phyloP scores from a whole-genome alignment of 2,329 filamentous ascomycete species.

The Trichoderma harzianum region DNA sequence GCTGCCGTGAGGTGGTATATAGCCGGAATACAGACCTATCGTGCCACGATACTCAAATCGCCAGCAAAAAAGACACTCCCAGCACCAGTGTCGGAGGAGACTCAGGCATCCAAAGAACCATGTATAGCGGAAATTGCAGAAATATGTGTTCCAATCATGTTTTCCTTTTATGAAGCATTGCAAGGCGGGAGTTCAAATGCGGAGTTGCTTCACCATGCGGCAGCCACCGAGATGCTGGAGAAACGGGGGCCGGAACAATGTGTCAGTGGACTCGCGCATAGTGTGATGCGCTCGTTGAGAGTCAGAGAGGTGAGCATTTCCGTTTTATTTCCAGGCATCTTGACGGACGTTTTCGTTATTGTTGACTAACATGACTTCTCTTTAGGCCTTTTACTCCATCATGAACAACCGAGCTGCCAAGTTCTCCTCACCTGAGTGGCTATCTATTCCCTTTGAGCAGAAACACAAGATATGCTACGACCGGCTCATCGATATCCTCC shows the following conservation, averaged over 20 bases:
- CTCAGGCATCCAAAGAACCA: neutral
- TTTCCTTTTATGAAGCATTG: slow-evolving; percentile 4
- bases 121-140: neutral
- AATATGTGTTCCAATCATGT: slow-evolving; percentile 4
- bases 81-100: neutral
- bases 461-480: slow-evolving; percentile 6
- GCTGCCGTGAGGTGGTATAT: neutral
- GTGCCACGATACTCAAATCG: neutral
- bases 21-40: neutral
- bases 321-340: neutral
- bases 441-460: slow-evolving; percentile 7
- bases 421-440: slow-evolving; percentile 5
- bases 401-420: slow-evolving; percentile 9
- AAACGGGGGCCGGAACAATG: neutral
- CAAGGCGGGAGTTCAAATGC: neutral
- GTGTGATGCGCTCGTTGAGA: slow-evolving; percentile 4
- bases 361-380: neutral
- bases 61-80: neutral
- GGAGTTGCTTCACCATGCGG: neutral
- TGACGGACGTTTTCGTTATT: neutral
- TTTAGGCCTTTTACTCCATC: slow-evolving; percentile 9
- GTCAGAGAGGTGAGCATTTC: neutral
- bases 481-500: slow-evolving; percentile 4
- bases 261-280: neutral
- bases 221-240: slow-evolving; percentile 1